Evolutionary conservation across 2,329 filamentous ascomycete species (phyloP).

Genomic region (Calonectria pauciramosa): DNA sequence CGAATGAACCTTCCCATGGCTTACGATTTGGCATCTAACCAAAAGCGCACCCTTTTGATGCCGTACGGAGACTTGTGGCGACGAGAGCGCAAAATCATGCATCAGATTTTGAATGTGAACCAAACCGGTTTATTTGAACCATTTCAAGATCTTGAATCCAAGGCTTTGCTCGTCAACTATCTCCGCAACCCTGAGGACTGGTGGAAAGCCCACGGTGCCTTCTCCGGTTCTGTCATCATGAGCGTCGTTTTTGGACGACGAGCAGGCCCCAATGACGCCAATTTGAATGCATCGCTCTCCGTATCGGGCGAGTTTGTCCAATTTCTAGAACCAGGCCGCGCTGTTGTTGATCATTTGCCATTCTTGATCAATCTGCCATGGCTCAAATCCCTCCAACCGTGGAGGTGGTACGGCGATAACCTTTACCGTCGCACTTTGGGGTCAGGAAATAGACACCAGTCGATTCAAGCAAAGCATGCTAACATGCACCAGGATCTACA

Average conservation of each 20-base stretch:
- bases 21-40: not conserved
- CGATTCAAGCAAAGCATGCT: not conserved
- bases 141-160: slow-evolving; percentile 30
- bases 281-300: slow-evolving; percentile 4
- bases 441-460: not conserved
- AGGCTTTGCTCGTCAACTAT: slow-evolving; percentile 17
- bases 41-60: slow-evolving; percentile 8
- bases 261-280: slow-evolving; percentile 2
- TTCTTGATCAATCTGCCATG: not conserved
- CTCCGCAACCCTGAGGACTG: slow-evolving; percentile 10
- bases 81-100: slow-evolving; percentile 14
- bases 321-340: not conserved
- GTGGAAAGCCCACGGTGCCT: slow-evolving; percentile 16
- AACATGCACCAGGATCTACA: slow-evolving; percentile 2
- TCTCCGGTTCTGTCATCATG: slow-evolving; percentile 25
- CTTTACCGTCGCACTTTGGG: not conserved
- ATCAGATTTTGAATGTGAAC: slow-evolving; percentile 3
- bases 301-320: not conserved
- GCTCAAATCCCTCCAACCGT: slow-evolving; percentile 9
- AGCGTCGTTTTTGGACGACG: slow-evolving; percentile 25
- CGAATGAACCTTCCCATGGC: slow-evolving; percentile 11
- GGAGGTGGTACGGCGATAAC: slow-evolving; percentile 8
- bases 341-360: slow-evolving; percentile 1
- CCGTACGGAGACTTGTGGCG: slow-evolving; percentile 10
- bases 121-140: not conserved